These are phyloP conservation scores for Fusarium multiceps DNA, from an alignment of 2,329 filamentous ascomycete species.

Conservation along the genomic window DNA sequence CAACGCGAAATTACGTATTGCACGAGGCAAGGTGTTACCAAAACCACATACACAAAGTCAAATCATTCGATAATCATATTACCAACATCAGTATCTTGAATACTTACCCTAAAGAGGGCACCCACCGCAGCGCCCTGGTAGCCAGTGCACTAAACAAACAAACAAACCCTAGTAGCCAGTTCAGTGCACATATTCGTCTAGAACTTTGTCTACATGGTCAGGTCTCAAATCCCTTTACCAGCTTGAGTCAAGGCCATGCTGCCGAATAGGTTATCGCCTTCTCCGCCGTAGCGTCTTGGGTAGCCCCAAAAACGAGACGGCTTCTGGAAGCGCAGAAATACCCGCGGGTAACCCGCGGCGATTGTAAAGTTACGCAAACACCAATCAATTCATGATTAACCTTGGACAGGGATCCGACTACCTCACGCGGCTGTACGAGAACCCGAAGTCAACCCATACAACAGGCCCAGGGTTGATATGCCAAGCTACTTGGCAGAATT, in stretches of 20 bases:
- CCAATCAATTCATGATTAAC: conserved; percentile 52
- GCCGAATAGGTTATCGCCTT: conserved; percentile 69
- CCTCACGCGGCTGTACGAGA: conserved; percentile 72
- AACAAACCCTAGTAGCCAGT: conserved; percentile 72
- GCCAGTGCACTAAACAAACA: conserved; percentile 62
- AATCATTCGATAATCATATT: background rate
- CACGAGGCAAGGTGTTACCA: background rate
- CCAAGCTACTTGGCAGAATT: conserved; percentile 69
- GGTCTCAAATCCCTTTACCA: conserved; percentile 81
- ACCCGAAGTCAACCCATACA: conserved; percentile 70
- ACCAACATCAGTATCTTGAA: background rate
- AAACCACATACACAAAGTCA: background rate
- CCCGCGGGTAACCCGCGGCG: conserved; percentile 71
- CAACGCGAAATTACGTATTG: background rate
- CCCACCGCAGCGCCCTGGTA: conserved; percentile 65
- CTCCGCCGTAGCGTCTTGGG: conserved; percentile 71
- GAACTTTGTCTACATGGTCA: conserved; percentile 89
- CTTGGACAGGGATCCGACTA: conserved; percentile 71
- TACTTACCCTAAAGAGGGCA: conserved; percentile 73
- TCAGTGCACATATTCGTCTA: conserved; percentile 68
- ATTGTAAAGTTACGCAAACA: conserved; percentile 58
- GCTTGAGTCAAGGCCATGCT: conserved; percentile 58
- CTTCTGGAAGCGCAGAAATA: conserved; percentile 80
- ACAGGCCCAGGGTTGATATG: conserved; percentile 62
- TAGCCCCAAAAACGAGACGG: conserved; percentile 71